Conservation (phyloP, 2,329 filamentous ascomycete species). For the Fusarium annulatum region DNA sequence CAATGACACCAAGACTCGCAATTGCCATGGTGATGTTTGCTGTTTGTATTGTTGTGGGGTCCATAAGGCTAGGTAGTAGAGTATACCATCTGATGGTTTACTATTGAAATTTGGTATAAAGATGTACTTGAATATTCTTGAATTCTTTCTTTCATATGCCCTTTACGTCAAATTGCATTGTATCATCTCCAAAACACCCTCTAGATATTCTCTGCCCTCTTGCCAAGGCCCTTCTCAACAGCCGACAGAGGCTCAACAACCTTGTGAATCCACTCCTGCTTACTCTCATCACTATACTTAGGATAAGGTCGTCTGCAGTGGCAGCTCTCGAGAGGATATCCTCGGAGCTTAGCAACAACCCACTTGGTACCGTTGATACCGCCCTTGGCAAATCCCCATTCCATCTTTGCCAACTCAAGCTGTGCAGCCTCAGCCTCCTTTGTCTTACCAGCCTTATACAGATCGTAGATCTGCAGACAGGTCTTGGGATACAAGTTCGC, state of each 20-base stretch:
- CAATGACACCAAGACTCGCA: no score
- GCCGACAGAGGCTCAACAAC: slow-evolving; percentile 41
- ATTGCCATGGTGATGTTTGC: no score
- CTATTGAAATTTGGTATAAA: not conserved
- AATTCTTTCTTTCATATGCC: not conserved
- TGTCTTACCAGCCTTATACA: slow-evolving; percentile 59
- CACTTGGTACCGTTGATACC: slow-evolving; percentile 72
- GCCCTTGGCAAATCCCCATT: slow-evolving; percentile 67
- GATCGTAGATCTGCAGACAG: slow-evolving; percentile 62
- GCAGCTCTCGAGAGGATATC: slow-evolving; percentile 62
- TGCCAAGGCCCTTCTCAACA: slow-evolving; percentile 39
- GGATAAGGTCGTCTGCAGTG: slow-evolving; percentile 67
- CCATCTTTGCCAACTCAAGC: slow-evolving; percentile 61
- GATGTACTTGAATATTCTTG: not conserved
- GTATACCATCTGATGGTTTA: no score
- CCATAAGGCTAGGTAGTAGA: no score
- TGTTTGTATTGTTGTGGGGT: not conserved
- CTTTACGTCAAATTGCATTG: not conserved
- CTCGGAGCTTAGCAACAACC: slow-evolving; percentile 64
- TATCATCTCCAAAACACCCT: not conserved
- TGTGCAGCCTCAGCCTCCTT: slow-evolving; percentile 62
- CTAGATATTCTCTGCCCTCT: slow-evolving; percentile 27
- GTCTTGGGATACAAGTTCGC: slow-evolving; percentile 71
- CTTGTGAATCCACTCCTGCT: slow-evolving; percentile 49
- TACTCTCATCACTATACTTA: slow-evolving; percentile 52